These are phyloP conservation scores for Prunus salicina DNA, from an alignment of 306 rosid species.

Conservation along the genomic window DNA sequence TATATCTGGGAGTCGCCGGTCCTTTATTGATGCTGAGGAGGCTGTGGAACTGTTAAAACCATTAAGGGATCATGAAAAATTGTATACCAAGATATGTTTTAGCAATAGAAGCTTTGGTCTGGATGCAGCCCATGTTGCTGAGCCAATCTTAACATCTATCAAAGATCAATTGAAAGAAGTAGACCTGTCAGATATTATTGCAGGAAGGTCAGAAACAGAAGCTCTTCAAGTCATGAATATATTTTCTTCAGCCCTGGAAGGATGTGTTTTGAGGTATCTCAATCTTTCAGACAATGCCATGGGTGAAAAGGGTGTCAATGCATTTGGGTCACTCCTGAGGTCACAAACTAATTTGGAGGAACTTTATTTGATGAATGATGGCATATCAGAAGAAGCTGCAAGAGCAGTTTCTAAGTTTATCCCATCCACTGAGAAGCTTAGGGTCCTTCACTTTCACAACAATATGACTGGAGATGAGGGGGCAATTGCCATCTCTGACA, in stretches of 20 bases:
- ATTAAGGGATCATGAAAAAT: conserved; percentile 43
- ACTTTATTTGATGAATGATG: conserved; percentile 90
- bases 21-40: conserved; percentile 64
- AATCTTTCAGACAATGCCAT: conserved; percentile 80
- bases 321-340: conserved; percentile 64
- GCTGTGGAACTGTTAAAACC: conserved; percentile 66
- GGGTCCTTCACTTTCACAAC: conserved; percentile 83
- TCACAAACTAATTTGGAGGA: conserved; percentile 73
- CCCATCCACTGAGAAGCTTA: conserved; percentile 78
- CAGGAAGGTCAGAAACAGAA: conserved; percentile 78
- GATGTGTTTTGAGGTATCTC: conserved; percentile 56
- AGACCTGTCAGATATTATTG: conserved; percentile 78
- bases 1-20: conserved; percentile 73
- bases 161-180: conserved; percentile 70
- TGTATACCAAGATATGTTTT: conserved; percentile 62
- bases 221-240: conserved; percentile 79
- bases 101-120: conserved; percentile 87
- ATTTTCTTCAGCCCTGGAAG: conserved; percentile 77
- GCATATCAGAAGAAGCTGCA: conserved; percentile 95
- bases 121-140: conserved; percentile 75
- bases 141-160: conserved; percentile 57
- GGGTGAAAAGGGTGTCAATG: conserved; percentile 84
- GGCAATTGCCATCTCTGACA: conserved; percentile 61
- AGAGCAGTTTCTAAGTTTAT: conserved; percentile 77
- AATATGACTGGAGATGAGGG: conserved; percentile 72